Evolutionary conservation across 2,329 filamentous ascomycete genomes (phyloP).

Genomic region (Colletotrichum sp.): DNA sequence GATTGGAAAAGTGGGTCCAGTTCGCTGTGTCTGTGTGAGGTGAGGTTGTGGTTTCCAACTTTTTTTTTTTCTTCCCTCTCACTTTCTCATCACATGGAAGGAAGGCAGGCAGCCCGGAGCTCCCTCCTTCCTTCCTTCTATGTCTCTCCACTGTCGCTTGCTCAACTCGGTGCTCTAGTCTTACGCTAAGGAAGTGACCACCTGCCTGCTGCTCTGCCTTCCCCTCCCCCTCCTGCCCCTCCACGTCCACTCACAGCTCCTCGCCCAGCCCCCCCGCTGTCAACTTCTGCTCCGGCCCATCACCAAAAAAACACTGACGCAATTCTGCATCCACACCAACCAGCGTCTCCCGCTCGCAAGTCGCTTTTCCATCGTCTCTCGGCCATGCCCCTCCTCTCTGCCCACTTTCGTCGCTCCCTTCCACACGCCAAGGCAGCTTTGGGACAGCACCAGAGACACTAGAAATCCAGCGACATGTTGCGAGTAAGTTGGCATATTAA

Average conservation of each 20-base stretch:
- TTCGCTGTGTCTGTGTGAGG: not conserved
- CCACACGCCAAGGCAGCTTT: slow-evolving; percentile 3
- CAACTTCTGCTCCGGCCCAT: not conserved
- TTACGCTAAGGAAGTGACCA: not conserved
- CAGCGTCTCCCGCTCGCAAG: not conserved
- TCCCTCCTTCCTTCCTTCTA: not conserved
- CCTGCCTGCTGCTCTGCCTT: not conserved
- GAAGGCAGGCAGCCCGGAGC: not conserved
- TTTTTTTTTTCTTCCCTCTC: not conserved
- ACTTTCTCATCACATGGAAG: not conserved
- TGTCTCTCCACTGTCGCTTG: not conserved
- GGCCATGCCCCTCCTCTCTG: not conserved
- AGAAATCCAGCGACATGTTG: not conserved
- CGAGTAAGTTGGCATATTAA: not conserved
- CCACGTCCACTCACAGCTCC: not conserved
- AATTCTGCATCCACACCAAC: slow-evolving; percentile 15
- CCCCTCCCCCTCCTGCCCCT: not conserved
- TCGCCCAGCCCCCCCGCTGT: slow-evolving; percentile 5
- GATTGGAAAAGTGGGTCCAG: not conserved
- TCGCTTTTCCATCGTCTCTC: not conserved
- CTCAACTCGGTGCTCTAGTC: not conserved
- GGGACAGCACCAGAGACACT: not conserved
- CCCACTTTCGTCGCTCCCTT: not conserved
- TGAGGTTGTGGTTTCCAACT: not conserved
- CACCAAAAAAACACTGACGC: slow-evolving; percentile 13